These are phyloP conservation scores for Acer campestre DNA, from an alignment of 345 rosid species.

Conservation along the genomic window DNA sequence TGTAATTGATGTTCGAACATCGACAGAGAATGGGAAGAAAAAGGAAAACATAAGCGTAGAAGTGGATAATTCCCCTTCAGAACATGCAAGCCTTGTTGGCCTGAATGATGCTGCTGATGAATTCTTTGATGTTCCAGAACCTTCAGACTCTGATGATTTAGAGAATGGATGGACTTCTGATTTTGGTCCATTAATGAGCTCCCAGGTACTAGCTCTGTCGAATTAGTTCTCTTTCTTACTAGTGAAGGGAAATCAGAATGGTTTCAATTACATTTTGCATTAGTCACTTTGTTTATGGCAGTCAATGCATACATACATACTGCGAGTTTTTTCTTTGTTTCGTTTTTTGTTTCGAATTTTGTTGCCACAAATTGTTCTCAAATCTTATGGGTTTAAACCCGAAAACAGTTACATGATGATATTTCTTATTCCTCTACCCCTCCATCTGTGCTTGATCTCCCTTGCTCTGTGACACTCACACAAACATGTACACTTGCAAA, in stretches of 20 bases:
- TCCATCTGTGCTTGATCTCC: background rate
- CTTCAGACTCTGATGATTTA: constrained; percentile 58
- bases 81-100: constrained; percentile 76
- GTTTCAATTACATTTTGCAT: constrained; percentile 4
- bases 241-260: background rate
- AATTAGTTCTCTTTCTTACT: constrained; percentile 10
- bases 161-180: constrained; percentile 71
- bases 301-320: background rate
- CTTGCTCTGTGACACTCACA: background rate
- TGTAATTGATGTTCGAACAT: constrained; percentile 32
- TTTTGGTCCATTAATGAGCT: constrained; percentile 51
- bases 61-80: constrained; percentile 61
- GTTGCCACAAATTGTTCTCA: background rate
- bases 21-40: constrained; percentile 35
- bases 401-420: background rate
- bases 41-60: constrained; percentile 52
- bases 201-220: constrained; percentile 53
- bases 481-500: background rate
- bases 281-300: background rate
- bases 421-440: background rate
- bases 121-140: constrained; percentile 92
- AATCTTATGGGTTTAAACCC: background rate
- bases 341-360: background rate
- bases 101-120: constrained; percentile 83
- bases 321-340: background rate